phyloP scores from a whole-genome alignment of 495 filamentous ascomycete species.

The Penicillium bovifimosum region DNA sequence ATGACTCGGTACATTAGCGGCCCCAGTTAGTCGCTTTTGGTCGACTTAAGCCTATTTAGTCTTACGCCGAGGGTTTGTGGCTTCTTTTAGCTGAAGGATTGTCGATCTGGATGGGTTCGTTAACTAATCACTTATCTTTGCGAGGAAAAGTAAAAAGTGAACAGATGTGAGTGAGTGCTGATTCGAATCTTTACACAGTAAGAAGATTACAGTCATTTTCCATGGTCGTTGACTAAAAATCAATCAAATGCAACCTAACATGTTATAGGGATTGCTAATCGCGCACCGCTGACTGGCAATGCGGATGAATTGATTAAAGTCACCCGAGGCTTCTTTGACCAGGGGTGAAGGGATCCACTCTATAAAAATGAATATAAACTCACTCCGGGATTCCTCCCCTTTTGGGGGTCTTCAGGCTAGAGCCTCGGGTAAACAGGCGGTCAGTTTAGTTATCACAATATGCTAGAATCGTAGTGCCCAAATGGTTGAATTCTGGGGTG shows the following conservation, averaged over 20 bases:
- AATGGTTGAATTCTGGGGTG: conserved; percentile 2
- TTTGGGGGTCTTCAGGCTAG: background rate
- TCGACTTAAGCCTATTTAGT: background rate
- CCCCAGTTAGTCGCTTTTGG: background rate
- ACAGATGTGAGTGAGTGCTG: too few species aligned
- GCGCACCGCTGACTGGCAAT: conserved; percentile 11
- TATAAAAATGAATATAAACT: conserved; percentile 1
- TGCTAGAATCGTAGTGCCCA: background rate
- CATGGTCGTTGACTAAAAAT: too few species aligned
- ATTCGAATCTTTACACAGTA: too few species aligned
- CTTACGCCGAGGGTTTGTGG: too few species aligned
- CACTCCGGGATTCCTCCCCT: background rate
- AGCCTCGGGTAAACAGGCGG: background rate
- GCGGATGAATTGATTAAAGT: conserved; percentile 6
- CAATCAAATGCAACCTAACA: background rate
- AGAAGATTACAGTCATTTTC: too few species aligned
- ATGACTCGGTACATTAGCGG: background rate
- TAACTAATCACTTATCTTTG: too few species aligned
- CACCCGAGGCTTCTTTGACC: background rate
- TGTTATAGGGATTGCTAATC: conserved; percentile 6
- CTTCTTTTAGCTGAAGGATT: too few species aligned
- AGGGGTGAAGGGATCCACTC: conserved; percentile 1
- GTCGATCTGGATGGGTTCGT: too few species aligned
- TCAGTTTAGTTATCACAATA: background rate
- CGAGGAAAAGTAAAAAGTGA: too few species aligned